These are phyloP conservation scores for Pulveroboletus sp. DNA, from an alignment of 768 basidiomycete genomes.

Conservation along the genomic window DNA sequence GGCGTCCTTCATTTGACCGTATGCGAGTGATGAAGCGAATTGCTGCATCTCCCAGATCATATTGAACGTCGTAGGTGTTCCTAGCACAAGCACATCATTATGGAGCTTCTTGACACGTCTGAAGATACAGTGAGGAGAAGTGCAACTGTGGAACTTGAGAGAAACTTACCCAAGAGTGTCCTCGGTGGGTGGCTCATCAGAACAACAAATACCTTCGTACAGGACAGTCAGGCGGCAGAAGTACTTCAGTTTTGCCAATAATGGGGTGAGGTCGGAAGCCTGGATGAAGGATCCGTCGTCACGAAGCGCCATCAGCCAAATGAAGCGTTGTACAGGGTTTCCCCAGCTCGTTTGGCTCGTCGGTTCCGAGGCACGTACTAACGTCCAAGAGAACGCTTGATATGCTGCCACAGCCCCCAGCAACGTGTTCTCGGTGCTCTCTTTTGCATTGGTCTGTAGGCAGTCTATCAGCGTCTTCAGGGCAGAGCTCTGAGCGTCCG, in stretches of 20 bases:
- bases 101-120: too few relatives aligned
- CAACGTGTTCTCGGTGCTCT: too few relatives aligned
- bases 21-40: too few relatives aligned
- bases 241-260: constrained; percentile 2
- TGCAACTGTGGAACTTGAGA: too few relatives aligned
- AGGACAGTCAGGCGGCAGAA: neutral
- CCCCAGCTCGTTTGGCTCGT: neutral
- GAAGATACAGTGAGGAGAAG: too few relatives aligned
- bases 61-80: too few relatives aligned
- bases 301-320: constrained; percentile 2
- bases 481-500: neutral
- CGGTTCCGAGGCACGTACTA: neutral
- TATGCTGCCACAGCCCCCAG: neutral
- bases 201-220: too few relatives aligned
- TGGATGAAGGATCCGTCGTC: constrained; percentile 1
- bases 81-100: too few relatives aligned
- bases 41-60: too few relatives aligned
- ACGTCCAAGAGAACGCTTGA: neutral
- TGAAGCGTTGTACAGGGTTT: neutral
- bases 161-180: too few relatives aligned
- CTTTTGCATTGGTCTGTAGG: neutral
- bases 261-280: neutral
- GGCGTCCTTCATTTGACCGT: too few relatives aligned
- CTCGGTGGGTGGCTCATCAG: too few relatives aligned
- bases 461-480: neutral